Base-by-base conservation (phyloP, 371 early-diverging fungal genomes). In the Saksenaea oblongispora region DNA sequence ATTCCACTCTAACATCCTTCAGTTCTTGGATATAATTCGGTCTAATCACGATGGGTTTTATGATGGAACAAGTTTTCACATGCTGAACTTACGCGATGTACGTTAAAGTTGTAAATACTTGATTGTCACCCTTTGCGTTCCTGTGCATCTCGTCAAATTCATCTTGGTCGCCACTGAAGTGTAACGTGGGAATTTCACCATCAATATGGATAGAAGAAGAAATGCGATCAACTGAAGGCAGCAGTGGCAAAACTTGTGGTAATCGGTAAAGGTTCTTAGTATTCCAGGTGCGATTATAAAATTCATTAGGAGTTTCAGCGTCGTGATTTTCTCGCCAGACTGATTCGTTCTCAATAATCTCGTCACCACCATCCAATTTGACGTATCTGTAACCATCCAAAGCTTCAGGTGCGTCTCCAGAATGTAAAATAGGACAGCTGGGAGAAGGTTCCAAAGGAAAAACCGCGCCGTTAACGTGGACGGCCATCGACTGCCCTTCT, bases 111-210 rank as follows among this genome's bases (percentile, higher is more conserved):
- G 63, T 54, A 18, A 34, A 3, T 1, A 70, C 62, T 0, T 53
- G 44, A 18, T 64, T 59, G 15, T 67, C 60, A 5, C 58, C 47
- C 13, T 53, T 58, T 11, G 54, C 47, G 26, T 74, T 63, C 0
- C 31, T 26, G 36, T 78, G 72, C 61, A 75, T 67, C 11, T 22
- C 34, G 36, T 72, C 73, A 44, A 63, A 22, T 17, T 51, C 53
- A 1, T 31, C 22, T 51, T 64, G 56, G 10, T 64, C 63, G 1
- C 68, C 74, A 11, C 18, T 28, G 22, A 77, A 37, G 51, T 77
- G 68, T 17, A 74, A 61, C 5, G 78, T 74, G 15, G 74, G 70
- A 15, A 77, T 77, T 53, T 77, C 56, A 39, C 63, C 67, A 10
- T 59, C 54, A 27, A 58, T 56, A 59, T 70, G 65, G 22, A 68